These are phyloP conservation scores for Antitrichia curtipendula DNA, from an alignment of 225 moss, liverwort and hornwort species.

Conservation along the genomic window DNA sequence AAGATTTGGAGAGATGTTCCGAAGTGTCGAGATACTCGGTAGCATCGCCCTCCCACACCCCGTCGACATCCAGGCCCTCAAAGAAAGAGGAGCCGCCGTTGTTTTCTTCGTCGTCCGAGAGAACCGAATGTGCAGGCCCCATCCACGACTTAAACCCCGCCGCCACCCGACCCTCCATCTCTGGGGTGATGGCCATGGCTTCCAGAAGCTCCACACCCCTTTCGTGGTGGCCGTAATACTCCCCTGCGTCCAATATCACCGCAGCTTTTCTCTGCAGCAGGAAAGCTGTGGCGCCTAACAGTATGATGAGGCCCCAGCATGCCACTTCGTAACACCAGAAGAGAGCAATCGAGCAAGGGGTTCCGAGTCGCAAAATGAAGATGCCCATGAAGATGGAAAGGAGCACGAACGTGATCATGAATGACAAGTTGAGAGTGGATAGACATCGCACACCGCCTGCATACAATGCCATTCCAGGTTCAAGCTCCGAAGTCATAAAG, in stretches of 20 bases:
- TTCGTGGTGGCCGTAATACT: conserved; percentile 57
- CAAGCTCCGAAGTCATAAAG: background rate
- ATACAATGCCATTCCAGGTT: background rate
- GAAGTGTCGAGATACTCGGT: conserved; percentile 38
- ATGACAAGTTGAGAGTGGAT: conserved; percentile 59
- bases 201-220: conserved; percentile 89
- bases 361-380: conserved; percentile 57
- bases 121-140: conserved; percentile 32
- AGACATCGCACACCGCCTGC: conserved; percentile 95
- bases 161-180: conserved; percentile 39
- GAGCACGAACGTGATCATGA: conserved; percentile 49
- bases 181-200: conserved; percentile 52
- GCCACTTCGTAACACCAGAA: conserved; percentile 96
- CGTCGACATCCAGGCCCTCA: conserved; percentile 63
- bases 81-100: background rate
- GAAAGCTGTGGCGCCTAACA: conserved; percentile 52
- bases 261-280: conserved; percentile 85
- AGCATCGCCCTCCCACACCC: conserved; percentile 71
- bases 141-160: conserved; percentile 83
- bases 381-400: conserved; percentile 79
- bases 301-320: conserved; percentile 62
- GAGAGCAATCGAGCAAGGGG: conserved; percentile 72
- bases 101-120: conserved; percentile 53
- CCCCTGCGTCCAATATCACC: conserved; percentile 76
- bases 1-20: conserved; percentile 22